Conservation (phyloP, 2,329 filamentous ascomycete genomes). For the Didymella exigua region DNA sequence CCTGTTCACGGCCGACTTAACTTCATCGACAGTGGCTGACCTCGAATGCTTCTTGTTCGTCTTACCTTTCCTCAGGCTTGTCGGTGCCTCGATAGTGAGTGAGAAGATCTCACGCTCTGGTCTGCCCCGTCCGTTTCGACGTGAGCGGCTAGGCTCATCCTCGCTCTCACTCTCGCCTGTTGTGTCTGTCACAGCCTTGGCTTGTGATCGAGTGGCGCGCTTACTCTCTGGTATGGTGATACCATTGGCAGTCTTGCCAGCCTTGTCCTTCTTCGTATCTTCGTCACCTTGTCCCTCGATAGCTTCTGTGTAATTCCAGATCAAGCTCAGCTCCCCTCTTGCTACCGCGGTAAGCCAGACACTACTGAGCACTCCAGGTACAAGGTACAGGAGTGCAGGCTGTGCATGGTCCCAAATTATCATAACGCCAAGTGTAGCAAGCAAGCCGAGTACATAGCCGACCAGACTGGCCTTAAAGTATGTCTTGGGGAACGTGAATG, state of each 20-base stretch:
- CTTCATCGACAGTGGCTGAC: background rate
- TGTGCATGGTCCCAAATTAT: slow-evolving; percentile 81
- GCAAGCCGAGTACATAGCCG: slow-evolving; percentile 80
- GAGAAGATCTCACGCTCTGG: slow-evolving; percentile 43
- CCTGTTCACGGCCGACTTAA: background rate
- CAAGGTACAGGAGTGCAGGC: slow-evolving; percentile 88
- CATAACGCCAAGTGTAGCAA: slow-evolving; percentile 77
- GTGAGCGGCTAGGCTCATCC: slow-evolving; percentile 17
- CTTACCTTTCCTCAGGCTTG: slow-evolving; percentile 26
- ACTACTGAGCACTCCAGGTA: slow-evolving; percentile 78
- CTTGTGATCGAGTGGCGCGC: slow-evolving; percentile 16
- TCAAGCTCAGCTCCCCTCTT: slow-evolving; percentile 72
- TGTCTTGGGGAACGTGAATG: slow-evolving; percentile 71
- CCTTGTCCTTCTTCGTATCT: slow-evolving; percentile 15
- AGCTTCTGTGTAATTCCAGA: slow-evolving; percentile 83
- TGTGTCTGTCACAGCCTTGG: slow-evolving; percentile 9
- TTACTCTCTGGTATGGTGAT: slow-evolving; percentile 11
- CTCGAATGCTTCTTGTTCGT: slow-evolving; percentile 11
- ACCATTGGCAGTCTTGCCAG: slow-evolving; percentile 1
- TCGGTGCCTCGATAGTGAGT: slow-evolving; percentile 44
- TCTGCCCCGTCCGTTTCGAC: slow-evolving; percentile 15
- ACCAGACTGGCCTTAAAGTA: slow-evolving; percentile 81
- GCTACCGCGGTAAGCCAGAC: slow-evolving; percentile 75
- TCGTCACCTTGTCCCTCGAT: slow-evolving; percentile 49
- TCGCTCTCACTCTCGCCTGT: slow-evolving; percentile 19